Evolutionary conservation across 148 eudicot genomes (phyloP).

Genomic region (Vaccinium myrtillus): DNA sequence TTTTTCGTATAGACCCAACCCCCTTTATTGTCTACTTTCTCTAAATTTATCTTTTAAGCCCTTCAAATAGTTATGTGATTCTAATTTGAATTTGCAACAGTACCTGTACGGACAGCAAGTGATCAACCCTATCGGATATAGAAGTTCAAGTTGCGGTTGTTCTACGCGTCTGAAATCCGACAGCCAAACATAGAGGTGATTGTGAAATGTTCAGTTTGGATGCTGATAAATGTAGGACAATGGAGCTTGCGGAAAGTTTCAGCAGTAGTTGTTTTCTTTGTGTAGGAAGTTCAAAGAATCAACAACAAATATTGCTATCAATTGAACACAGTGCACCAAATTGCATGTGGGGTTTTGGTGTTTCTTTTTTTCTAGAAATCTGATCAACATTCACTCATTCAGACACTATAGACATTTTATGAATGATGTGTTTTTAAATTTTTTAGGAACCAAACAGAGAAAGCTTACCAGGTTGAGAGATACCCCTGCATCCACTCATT

Average conservation of each 20-base stretch:
- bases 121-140: constrained; percentile 90
- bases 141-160: constrained; percentile 71
- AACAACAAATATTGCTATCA: neutral
- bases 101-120: constrained; percentile 93
- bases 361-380: neutral
- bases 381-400: neutral
- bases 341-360: neutral
- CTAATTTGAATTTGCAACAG: constrained; percentile 37
- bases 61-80: neutral
- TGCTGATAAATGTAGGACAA: neutral
- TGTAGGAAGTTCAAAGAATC: neutral
- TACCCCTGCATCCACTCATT: too few relatives aligned
- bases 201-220: constrained; percentile 6
- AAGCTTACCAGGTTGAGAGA: neutral
- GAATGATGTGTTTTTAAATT: neutral
- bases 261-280: neutral
- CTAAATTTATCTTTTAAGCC: neutral
- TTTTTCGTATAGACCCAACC: neutral
- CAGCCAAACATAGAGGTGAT: constrained; percentile 66
- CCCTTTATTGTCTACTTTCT: neutral
- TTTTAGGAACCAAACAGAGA: neutral
- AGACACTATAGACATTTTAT: neutral
- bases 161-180: constrained; percentile 63
- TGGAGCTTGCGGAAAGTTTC: neutral
- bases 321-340: neutral